Evolutionary conservation across 208 protist genomes (phyloP).

Genomic region (Porcisia deanei): DNA sequence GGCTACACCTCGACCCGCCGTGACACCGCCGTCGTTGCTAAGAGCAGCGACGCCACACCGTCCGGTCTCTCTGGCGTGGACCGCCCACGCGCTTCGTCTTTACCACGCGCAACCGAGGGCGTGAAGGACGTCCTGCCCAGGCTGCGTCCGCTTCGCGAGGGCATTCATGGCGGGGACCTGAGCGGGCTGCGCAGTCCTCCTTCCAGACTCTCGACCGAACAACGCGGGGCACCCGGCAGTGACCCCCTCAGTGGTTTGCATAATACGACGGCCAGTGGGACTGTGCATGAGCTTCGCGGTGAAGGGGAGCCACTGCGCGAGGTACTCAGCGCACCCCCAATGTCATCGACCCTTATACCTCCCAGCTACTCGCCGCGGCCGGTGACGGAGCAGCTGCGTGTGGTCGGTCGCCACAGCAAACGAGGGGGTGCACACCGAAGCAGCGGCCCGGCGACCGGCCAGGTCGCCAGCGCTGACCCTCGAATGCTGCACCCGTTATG

Average conservation of each 20-base stretch:
- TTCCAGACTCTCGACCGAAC: not conserved
- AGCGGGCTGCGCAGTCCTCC: not conserved
- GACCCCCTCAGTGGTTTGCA: not conserved
- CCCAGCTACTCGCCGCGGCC: constrained; percentile 3
- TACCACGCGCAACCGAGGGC: constrained; percentile 23
- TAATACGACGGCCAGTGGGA: not conserved
- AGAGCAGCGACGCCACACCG: not conserved
- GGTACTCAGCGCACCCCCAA: constrained; percentile 3
- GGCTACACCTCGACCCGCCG: not conserved
- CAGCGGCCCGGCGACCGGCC: not conserved
- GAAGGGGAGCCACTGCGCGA: not conserved
- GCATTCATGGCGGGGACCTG: not conserved
- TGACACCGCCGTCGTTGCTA: not conserved
- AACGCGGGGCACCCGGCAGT: not conserved
- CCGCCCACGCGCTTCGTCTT: constrained; percentile 20
- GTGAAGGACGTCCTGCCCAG: constrained; percentile 21
- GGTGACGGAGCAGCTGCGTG: constrained; percentile 5
- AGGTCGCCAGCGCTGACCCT: not conserved
- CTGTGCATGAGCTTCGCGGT: not conserved
- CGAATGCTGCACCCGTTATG: not conserved
- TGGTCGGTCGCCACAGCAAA: not conserved
- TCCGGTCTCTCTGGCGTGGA: not conserved
- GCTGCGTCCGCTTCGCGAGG: constrained; percentile 21
- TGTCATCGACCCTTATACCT: not conserved
- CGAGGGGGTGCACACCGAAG: not conserved